A percentile compares a stretch with the other conserved stretches of the same genome.
These are phyloP conservation scores for Plasmopara muralis DNA, from an alignment of 352 stramenopile species.

Conservation along the genomic window DNA sequence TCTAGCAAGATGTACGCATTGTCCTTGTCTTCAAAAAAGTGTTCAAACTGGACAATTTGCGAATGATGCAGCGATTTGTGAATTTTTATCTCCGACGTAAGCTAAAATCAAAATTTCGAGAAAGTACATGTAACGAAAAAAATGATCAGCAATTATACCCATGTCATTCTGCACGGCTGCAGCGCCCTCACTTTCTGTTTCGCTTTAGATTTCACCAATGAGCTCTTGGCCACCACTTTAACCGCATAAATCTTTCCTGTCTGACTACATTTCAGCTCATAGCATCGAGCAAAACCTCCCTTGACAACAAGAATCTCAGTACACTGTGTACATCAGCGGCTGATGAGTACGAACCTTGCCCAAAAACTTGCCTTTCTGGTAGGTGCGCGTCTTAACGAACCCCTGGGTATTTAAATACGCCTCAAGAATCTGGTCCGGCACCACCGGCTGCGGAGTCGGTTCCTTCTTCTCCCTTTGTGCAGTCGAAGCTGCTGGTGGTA, in stretches of 20 bases:
- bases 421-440: constrained; percentile 66
- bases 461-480: constrained; percentile 30
- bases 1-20: constrained; percentile 98
- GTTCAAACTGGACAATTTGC: constrained; percentile 95
- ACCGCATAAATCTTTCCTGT: constrained; percentile 92
- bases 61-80: constrained; percentile 93
- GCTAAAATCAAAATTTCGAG: constrained; percentile 32
- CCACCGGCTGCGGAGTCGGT: constrained; percentile 27
- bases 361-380: constrained; percentile 90
- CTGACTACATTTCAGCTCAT: constrained; percentile 91
- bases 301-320: constrained; percentile 17
- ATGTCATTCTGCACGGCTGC: neutral
- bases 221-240: constrained; percentile 97
- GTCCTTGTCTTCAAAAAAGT: constrained; percentile 96
- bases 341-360: constrained; percentile 69
- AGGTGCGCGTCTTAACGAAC: constrained; percentile 60
- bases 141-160: constrained; percentile 3
- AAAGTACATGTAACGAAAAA: constrained; percentile 40
- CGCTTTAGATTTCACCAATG: constrained; percentile 94
- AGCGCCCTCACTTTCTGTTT: constrained; percentile 88
- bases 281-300: constrained; percentile 98
- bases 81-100: constrained; percentile 97
- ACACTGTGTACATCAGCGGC: neutral
- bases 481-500: constrained; percentile 2
- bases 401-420: constrained; percentile 45